Evolutionary conservation across 345 rosid genomes (phyloP).

Genomic region (Camelina neglecta): DNA sequence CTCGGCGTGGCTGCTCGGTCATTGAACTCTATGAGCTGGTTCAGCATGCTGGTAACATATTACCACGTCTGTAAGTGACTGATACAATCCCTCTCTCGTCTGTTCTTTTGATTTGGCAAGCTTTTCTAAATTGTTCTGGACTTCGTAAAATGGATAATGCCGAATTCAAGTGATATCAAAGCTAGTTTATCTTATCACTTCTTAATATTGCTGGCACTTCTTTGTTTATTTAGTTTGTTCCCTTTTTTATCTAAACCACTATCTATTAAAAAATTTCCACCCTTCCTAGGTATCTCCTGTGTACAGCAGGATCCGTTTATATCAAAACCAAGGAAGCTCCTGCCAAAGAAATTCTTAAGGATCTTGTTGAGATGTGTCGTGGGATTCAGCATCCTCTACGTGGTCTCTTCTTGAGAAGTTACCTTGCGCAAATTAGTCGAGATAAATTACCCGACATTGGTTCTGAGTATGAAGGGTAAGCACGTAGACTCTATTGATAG

Average conservation of each 20-base stretch:
- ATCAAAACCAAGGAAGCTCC: slow-evolving; percentile 99
- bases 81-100: slow-evolving; percentile 18
- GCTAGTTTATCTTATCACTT: slow-evolving; percentile 12
- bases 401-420: slow-evolving; percentile 97
- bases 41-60: slow-evolving; percentile 97
- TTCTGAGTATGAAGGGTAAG: slow-evolving; percentile 98
- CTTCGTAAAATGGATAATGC: neutral
- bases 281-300: slow-evolving; percentile 79
- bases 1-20: slow-evolving; percentile 90
- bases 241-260: neutral
- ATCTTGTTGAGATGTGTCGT: slow-evolving; percentile 99
- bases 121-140: neutral
- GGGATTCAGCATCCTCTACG: slow-evolving; percentile 99
- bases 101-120: slow-evolving; percentile 1
- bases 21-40: slow-evolving; percentile 96
- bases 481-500: slow-evolving; percentile 3
- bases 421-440: slow-evolving; percentile 94
- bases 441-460: slow-evolving; percentile 96
- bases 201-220: slow-evolving; percentile 9
- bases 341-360: slow-evolving; percentile 94
- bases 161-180: neutral
- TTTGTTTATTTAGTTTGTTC: neutral
- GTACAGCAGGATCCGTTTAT: slow-evolving; percentile 97
- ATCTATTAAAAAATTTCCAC: slow-evolving; percentile 9
- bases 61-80: slow-evolving; percentile 85